Percentiles rank a stretch among this genome's conserved stretches.
These are phyloP conservation scores for Colletotrichum graminicola DNA, from an alignment of 2,329 filamentous ascomycete species.

Conservation along the genomic window DNA sequence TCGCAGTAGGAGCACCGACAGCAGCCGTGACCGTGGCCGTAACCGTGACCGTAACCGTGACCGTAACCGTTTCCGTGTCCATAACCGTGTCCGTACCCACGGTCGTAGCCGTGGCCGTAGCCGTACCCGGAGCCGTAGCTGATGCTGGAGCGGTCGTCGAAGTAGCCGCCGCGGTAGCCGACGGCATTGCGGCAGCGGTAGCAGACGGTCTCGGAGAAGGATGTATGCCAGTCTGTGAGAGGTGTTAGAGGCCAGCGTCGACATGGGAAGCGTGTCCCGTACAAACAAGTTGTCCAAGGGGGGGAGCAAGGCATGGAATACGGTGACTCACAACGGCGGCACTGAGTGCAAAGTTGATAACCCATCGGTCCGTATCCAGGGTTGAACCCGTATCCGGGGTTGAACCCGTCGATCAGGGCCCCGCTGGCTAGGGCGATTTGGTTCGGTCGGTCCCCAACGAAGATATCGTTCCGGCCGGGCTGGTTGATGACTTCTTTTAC, in stretches of 20 bases:
- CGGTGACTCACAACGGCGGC: conserved; percentile 9
- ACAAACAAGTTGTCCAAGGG: background rate
- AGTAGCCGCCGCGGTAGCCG: conserved; percentile 10
- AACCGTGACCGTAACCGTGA: too few species aligned
- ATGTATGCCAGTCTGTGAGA: conserved; percentile 9
- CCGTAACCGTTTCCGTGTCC: background rate
- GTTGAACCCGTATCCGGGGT: background rate
- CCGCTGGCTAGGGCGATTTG: background rate
- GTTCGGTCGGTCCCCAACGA: background rate
- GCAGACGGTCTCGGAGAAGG: conserved; percentile 6
- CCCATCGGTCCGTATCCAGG: conserved; percentile 6
- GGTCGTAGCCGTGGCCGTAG: background rate
- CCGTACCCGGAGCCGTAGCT: conserved; percentile 4
- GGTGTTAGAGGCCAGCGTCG: background rate
- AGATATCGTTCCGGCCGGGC: background rate
- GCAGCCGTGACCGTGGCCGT: background rate
- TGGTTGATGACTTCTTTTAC: background rate
- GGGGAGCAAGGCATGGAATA: background rate
- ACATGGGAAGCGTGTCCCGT: background rate
- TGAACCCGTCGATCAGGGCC: background rate
- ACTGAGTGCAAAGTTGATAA: conserved; percentile 11
- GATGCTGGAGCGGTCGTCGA: conserved; percentile 3
- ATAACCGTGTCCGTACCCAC: background rate
- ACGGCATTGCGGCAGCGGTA: conserved; percentile 5
- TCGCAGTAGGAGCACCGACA: conserved; percentile 15